Base-by-base conservation (phyloP, 768 basidiomycete species). In the Lentinula guzmanii region DNA sequence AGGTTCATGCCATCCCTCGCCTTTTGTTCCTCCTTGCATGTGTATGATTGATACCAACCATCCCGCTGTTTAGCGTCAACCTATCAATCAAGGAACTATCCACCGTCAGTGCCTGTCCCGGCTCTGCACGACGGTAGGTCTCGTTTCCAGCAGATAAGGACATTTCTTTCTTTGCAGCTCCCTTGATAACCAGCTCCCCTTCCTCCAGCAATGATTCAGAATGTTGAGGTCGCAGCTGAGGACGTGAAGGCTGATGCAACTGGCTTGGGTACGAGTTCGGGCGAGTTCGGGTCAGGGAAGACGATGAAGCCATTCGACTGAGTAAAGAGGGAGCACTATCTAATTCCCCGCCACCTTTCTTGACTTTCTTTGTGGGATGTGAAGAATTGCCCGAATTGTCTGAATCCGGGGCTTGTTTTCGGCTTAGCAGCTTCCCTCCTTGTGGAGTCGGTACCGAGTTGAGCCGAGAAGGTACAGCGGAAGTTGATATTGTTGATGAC, bases 301-400 rank as follows among this genome's bases (percentile, higher is more conserved):
- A 28, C 16, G 13, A 33, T 10, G 65, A 64, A 67, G 74, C 70
- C 65, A 82, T 67, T 43, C 80, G 78, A 67, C 77, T 80, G 16
- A 82, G 71, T 18, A 82, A 68, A 51, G 80, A 79, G 39, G 77
- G 81, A 34, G 68, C 60, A 59, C 64, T 51, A 10, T 62, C 65
- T 54, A 61, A 60, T 10, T 65, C 61, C 10, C 51, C 64, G 41
- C 33, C 56, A 63, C 69, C 60, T 69, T 72, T 74, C 69, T 50
- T 62, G n/a, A 45, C 18, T 46, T 55, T 61, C 61, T 61, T 62
- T 6, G 61, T n/a, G 13, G 61, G 52, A 13, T 34, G 59, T 5
- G 41, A 10, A 4, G 11, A 28, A 28, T 28, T 28, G 28, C 28
- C 28, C 5, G 35, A 13, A 28, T 28, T 52, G 8, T 41, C 52